Evolutionary conservation across 352 stramenopile genomes (phyloP).

Genomic region (Phytophthora cryptogea): DNA sequence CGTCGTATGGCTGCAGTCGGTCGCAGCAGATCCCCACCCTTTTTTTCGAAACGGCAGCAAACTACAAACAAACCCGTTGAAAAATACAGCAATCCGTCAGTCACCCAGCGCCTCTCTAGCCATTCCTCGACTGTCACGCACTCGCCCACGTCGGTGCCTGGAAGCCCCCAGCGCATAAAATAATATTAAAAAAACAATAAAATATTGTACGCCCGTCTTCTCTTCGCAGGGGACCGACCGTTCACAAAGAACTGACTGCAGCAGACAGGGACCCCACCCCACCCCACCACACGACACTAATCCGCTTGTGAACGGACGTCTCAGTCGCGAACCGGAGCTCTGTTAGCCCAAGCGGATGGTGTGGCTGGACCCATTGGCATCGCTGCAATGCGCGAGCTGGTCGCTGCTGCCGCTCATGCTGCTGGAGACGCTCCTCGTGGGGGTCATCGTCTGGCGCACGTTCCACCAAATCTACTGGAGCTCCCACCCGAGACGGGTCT

Average conservation of each 20-base stretch:
- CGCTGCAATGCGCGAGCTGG: conserved; percentile 48
- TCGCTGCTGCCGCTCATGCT: conserved; percentile 50
- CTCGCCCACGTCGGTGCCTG: not conserved
- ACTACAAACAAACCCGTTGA: not conserved
- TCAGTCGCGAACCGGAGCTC: conserved; percentile 4
- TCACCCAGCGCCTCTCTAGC: conserved; percentile 10
- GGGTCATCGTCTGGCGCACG: conserved; percentile 57
- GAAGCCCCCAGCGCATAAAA: not conserved
- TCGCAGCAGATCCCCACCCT: not conserved
- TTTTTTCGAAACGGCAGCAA: conserved; percentile 29
- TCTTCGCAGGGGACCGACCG: conserved; percentile 13
- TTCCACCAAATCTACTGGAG: conserved; percentile 68
- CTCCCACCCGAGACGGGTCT: conserved; percentile 58
- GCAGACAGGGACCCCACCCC: conserved; percentile 17
- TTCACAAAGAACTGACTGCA: conserved; percentile 21
- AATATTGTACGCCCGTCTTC: not conserved
- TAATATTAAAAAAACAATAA: not conserved
- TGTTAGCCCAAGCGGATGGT: conserved; percentile 31
- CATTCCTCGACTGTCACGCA: conserved; percentile 26
- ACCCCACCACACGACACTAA: not conserved
- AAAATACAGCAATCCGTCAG: conserved; percentile 14
- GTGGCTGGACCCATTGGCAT: conserved; percentile 34
- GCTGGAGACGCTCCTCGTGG: conserved; percentile 45
- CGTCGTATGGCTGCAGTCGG: not conserved
- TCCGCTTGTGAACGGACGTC: conserved; percentile 2